phyloP scores from a whole-genome alignment of 2,329 filamentous ascomycete species.

The Nigrospora sphaerica region DNA sequence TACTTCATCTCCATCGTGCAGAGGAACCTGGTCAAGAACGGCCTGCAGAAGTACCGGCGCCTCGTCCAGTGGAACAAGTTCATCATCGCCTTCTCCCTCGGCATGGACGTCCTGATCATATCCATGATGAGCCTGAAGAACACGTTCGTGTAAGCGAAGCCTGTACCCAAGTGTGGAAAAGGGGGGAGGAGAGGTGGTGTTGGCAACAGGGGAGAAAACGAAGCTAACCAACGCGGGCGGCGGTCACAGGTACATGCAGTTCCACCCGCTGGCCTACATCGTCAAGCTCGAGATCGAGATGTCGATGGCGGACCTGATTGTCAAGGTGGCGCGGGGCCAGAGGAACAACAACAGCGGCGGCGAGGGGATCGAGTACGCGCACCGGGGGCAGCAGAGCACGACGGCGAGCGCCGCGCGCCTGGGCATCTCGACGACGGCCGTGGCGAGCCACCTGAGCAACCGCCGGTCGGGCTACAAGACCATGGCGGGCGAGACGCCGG shows the following conservation, averaged over 20 bases:
- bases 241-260: conserved; percentile 32
- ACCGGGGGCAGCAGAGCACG: neutral
- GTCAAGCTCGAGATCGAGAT: conserved; percentile 48
- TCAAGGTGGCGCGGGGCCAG: conserved; percentile 18
- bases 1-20: conserved; percentile 42
- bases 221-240: fast-evolving
- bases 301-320: conserved; percentile 44
- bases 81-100: conserved; percentile 34
- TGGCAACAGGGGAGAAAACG: too few relatives aligned
- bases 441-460: neutral
- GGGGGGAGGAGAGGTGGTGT: neutral
- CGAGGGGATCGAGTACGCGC: neutral
- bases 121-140: conserved; percentile 37
- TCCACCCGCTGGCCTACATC: conserved; percentile 44
- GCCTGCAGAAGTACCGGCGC: conserved; percentile 38
- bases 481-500: neutral
- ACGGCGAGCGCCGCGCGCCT: neutral
- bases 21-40: conserved; percentile 34
- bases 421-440: neutral
- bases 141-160: conserved; percentile 27
- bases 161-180: neutral
- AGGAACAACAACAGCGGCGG: neutral
- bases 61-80: conserved; percentile 37
- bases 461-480: neutral
- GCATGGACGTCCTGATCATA: conserved; percentile 35